Evolutionary conservation across 306 rosid genomes (phyloP).

Genomic region (Vachellia collinsii): DNA sequence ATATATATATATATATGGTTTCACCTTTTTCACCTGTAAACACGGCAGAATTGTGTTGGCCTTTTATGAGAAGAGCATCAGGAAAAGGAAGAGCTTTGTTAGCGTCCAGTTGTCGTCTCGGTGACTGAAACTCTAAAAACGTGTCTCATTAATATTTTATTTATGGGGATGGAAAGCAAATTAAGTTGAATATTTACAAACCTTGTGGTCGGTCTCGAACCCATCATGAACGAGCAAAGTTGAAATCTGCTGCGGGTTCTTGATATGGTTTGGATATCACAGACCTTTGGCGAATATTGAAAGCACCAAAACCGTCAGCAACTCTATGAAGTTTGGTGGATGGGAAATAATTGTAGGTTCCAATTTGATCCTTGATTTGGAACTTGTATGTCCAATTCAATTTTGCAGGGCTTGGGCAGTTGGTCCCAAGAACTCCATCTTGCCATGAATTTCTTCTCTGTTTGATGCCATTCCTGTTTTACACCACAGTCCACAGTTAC

Average conservation of each 20-base stretch:
- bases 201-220: slow-evolving; percentile 51
- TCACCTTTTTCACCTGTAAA: slow-evolving; percentile 64
- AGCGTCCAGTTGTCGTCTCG: slow-evolving; percentile 54
- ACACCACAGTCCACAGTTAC: slow-evolving; percentile 8
- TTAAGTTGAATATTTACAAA: slow-evolving; percentile 8
- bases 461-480: slow-evolving; percentile 78
- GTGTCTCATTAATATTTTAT: neutral
- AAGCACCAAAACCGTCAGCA: slow-evolving; percentile 78
- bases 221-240: neutral
- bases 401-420: slow-evolving; percentile 84
- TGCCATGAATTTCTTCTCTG: slow-evolving; percentile 82
- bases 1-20: slow-evolving; percentile 19
- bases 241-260: slow-evolving; percentile 55
- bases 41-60: slow-evolving; percentile 32
- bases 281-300: slow-evolving; percentile 67
- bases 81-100: slow-evolving; percentile 66
- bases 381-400: slow-evolving; percentile 83
- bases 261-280: slow-evolving; percentile 72
- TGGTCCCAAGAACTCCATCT: slow-evolving; percentile 87
- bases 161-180: neutral
- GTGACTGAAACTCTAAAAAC: slow-evolving; percentile 39
- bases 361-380: slow-evolving; percentile 86
- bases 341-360: slow-evolving; percentile 77
- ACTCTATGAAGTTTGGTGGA: slow-evolving; percentile 69
- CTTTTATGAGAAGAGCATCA: slow-evolving; percentile 77